Evolutionary conservation across 805 yeast species (phyloP).

Genomic region (Lachancea waltii): DNA sequence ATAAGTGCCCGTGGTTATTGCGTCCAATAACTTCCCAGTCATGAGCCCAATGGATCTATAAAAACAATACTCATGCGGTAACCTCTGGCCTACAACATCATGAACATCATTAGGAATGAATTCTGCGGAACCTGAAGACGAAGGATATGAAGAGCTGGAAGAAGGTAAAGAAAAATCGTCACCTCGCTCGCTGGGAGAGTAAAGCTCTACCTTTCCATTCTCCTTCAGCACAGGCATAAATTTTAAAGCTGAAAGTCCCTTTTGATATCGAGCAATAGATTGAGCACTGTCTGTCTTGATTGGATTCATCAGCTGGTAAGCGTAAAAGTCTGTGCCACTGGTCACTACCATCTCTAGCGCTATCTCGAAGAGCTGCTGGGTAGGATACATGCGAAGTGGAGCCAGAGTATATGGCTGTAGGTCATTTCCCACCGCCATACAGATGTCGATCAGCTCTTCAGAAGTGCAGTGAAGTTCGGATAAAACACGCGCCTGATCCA

Average conservation of each 20-base stretch:
- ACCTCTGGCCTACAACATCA: slow-evolving; percentile 72
- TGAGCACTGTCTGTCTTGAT: slow-evolving; percentile 34
- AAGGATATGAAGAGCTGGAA: slow-evolving; percentile 2
- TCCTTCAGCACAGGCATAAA: slow-evolving; percentile 67
- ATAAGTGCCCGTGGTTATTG: slow-evolving; percentile 57
- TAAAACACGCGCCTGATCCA: slow-evolving; percentile 53
- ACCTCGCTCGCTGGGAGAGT: slow-evolving; percentile 32
- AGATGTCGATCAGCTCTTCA: slow-evolving; percentile 66
- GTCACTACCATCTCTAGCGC: slow-evolving; percentile 36
- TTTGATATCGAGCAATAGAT: slow-evolving; percentile 45
- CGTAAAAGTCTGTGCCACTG: slow-evolving; percentile 42
- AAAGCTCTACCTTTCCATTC: slow-evolving; percentile 63
- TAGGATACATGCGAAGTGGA: slow-evolving; percentile 33
- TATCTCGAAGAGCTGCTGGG: slow-evolving; percentile 29
- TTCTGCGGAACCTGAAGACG: slow-evolving; percentile 11
- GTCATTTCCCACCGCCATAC: slow-evolving; percentile 73
- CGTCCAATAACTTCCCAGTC: slow-evolving; percentile 49
- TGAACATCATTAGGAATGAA: slow-evolving; percentile 70
- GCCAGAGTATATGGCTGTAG: slow-evolving; percentile 62
- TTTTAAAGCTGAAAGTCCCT: slow-evolving; percentile 61
- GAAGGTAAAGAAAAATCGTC: slow-evolving; percentile 3
- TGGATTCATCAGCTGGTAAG: slow-evolving; percentile 38
- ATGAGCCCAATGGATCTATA: slow-evolving; percentile 75
- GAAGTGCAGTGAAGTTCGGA: slow-evolving; percentile 53
- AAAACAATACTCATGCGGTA: slow-evolving; percentile 80